Evolutionary conservation across 1,284 basidiomycete genomes (phyloP).

Genomic region (Malassezia sympodialis): DNA sequence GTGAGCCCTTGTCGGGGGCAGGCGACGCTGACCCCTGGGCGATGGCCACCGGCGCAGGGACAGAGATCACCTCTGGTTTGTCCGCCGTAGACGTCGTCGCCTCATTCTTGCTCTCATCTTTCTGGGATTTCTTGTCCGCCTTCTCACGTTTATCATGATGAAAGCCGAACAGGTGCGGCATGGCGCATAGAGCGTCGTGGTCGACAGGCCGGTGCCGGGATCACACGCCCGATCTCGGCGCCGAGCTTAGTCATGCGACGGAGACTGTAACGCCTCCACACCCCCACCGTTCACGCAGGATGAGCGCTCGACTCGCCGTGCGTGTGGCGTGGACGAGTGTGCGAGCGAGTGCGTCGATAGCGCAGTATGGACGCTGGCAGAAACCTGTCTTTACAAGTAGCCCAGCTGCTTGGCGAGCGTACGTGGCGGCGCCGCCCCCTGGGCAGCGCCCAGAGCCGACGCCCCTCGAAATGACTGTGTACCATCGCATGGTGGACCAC

Average conservation of each 20-base stretch:
- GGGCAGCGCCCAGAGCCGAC: not conserved
- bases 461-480: conserved; percentile 45
- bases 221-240: not conserved
- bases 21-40: not conserved
- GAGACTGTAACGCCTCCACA: not conserved
- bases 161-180: conserved; percentile 8
- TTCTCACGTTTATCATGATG: not conserved
- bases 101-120: not conserved
- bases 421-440: not conserved
- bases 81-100: not conserved
- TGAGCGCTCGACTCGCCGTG: not conserved
- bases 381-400: not conserved
- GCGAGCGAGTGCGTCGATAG: not conserved
- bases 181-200: not conserved
- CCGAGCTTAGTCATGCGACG: not conserved
- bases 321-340: not conserved
- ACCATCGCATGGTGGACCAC: conserved; percentile 66
- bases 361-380: not conserved
- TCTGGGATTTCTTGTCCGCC: not conserved
- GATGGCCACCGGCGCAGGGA: not conserved
- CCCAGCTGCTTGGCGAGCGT: not conserved
- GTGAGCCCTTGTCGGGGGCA: not conserved
- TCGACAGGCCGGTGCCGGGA: not conserved
- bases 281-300: not conserved
- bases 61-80: not conserved